These are phyloP conservation scores for Striga asiatica DNA, from an alignment of 257 asterid species.

Conservation along the genomic window DNA sequence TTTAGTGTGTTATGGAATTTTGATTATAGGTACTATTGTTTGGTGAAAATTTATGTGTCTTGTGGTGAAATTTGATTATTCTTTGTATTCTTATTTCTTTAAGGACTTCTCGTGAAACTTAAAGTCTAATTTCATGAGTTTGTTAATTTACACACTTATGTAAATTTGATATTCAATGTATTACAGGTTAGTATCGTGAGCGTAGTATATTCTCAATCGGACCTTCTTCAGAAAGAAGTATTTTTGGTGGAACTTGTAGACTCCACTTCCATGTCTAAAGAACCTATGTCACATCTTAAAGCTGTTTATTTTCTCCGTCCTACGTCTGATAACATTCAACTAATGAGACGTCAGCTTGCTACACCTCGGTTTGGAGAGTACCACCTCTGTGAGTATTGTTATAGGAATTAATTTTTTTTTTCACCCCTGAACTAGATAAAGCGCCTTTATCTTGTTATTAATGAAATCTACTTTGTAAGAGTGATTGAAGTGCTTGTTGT, in stretches of 20 bases:
- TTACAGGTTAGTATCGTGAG: slow-evolving; percentile 91
- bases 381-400: slow-evolving; percentile 72
- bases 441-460: too few species aligned
- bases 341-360: slow-evolving; percentile 71
- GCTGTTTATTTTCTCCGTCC: slow-evolving; percentile 97
- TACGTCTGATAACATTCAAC: slow-evolving; percentile 72
- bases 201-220: slow-evolving; percentile 88
- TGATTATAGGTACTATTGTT: not conserved
- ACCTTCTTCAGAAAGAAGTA: slow-evolving; percentile 94
- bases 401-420: not conserved
- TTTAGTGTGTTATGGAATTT: too few species aligned
- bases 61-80: too few species aligned
- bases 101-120: too few species aligned
- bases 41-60: too few species aligned
- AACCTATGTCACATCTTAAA: slow-evolving; percentile 94
- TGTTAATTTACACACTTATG: too few species aligned
- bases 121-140: too few species aligned
- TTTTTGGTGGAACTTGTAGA: slow-evolving; percentile 87
- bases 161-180: not conserved
- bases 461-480: slow-evolving; percentile 8
- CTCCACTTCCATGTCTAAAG: slow-evolving; percentile 88
- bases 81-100: too few species aligned
- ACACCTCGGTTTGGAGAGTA: slow-evolving; percentile 96
- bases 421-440: too few species aligned
- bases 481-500: slow-evolving; percentile 18